These are phyloP conservation scores for Batrachochytrium dendrobatidis DNA, from an alignment of 371 early-diverging fungal species.

Conservation along the genomic window DNA sequence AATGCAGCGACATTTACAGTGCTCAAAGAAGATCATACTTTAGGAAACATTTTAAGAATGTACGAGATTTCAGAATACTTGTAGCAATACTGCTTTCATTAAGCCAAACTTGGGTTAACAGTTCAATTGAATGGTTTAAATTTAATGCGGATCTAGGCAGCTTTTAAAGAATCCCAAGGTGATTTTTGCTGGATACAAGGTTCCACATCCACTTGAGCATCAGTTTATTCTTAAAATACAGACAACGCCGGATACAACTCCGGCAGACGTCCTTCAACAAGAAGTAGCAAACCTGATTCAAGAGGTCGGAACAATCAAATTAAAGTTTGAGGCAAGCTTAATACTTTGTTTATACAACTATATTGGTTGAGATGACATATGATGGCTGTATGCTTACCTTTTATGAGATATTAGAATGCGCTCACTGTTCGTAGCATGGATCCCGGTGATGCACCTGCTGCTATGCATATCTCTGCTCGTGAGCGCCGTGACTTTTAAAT, in stretches of 20 bases:
- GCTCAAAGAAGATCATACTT: constrained; percentile 94
- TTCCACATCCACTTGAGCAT: constrained; percentile 97
- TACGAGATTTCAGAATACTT: constrained; percentile 29
- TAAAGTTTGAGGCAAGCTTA: constrained; percentile 58
- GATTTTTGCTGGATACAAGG: constrained; percentile 94
- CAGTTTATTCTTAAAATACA: constrained; percentile 83
- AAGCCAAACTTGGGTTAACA: not conserved
- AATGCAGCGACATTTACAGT: constrained; percentile 91
- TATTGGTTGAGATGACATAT: not conserved
- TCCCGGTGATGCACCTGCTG: not conserved
- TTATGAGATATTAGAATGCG: not conserved
- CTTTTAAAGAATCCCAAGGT: constrained; percentile 87
- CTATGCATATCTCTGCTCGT: not conserved
- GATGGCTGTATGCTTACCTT: not conserved
- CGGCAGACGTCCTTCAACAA: constrained; percentile 69
- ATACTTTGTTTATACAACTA: not conserved
- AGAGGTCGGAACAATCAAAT: constrained; percentile 73
- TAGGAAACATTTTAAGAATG: constrained; percentile 89
- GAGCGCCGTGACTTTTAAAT: not conserved
- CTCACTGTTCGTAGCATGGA: not conserved
- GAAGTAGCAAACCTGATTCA: constrained; percentile 71
- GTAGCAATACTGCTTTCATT: not conserved
- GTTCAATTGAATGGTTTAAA: not conserved
- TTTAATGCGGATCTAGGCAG: constrained; percentile 55
- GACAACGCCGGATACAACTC: constrained; percentile 77